A percentile compares a stretch with the other conserved stretches of the same genome.
phyloP scores from a whole-genome alignment of 768 basidiomycete species.

The Tubosaeta sp. region DNA sequence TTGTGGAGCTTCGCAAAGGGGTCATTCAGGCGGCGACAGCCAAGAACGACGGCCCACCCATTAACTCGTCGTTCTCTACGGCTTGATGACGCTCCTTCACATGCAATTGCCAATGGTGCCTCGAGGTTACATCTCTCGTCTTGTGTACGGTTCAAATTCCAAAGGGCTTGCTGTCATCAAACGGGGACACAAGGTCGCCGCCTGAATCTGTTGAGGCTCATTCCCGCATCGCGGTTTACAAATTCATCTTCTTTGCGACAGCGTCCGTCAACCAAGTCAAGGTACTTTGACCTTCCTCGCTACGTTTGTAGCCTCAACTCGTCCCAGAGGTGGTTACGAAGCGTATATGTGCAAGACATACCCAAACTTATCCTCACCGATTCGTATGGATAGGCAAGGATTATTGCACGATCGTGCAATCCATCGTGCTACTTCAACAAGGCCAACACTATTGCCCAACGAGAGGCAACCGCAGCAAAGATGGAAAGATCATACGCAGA shows the following conservation, averaged over 20 bases:
- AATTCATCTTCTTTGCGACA: constrained; percentile 98
- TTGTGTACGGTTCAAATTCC: constrained; percentile 93
- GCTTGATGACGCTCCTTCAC: constrained; percentile 96
- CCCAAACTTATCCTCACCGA: constrained; percentile 86
- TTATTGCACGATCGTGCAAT: constrained; percentile 99
- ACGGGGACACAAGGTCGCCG: constrained; percentile 91
- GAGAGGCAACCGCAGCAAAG: constrained; percentile 84
- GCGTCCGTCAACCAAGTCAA: constrained; percentile 96
- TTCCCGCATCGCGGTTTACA: constrained; percentile 94
- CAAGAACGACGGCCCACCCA: constrained; percentile 73
- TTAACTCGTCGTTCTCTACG: constrained; percentile 82
- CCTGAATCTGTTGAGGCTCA: constrained; percentile 95
- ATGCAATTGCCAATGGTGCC: constrained; percentile 99
- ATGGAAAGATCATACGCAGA: constrained; percentile 80
- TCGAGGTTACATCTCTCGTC: constrained; percentile 92
- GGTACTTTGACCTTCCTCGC: constrained; percentile 39
- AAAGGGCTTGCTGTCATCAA: constrained; percentile 92
- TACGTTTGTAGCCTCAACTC: not conserved
- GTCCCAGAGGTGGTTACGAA: constrained; percentile 90
- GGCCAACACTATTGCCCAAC: constrained; percentile 73
- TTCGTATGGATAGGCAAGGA: constrained; percentile 98
- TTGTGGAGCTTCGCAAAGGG: constrained; percentile 73
- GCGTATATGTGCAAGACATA: constrained; percentile 81
- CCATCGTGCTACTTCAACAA: constrained; percentile 90
- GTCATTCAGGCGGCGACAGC: constrained; percentile 83